phyloP scores from a whole-genome alignment of 2,329 filamentous ascomycete species.

The Monosporascus sp. region DNA sequence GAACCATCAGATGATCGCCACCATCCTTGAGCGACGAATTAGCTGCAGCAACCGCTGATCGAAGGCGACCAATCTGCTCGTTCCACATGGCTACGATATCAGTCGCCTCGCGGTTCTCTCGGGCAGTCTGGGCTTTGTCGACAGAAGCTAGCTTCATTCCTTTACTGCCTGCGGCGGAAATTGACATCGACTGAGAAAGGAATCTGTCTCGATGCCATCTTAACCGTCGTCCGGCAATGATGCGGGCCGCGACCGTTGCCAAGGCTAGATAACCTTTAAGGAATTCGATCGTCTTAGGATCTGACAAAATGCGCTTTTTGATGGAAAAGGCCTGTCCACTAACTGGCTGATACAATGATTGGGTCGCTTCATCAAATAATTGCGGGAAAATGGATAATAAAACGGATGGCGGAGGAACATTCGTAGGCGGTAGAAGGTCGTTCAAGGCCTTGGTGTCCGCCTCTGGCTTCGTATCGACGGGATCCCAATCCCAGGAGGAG shows the following conservation, averaged over 20 bases:
- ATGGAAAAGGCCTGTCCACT: conserved; percentile 51
- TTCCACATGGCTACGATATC: conserved; percentile 75
- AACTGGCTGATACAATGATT: conserved; percentile 60
- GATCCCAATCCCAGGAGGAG: conserved; percentile 46
- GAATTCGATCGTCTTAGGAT: conserved; percentile 57
- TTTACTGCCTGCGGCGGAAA: conserved; percentile 69
- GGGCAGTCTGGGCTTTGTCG: conserved; percentile 74
- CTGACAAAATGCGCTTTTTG: conserved; percentile 59
- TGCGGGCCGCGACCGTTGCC: conserved; percentile 64
- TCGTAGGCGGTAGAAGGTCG: conserved; percentile 61
- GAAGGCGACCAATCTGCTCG: conserved; percentile 67
- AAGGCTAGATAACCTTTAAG: conserved; percentile 60
- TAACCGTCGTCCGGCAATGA: conserved; percentile 77
- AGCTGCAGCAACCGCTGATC: conserved; percentile 64
- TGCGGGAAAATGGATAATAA: conserved; percentile 72
- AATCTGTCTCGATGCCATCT: conserved; percentile 89
- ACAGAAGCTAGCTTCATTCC: conserved; percentile 90
- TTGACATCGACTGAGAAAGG: conserved; percentile 81
- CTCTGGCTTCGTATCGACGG: conserved; percentile 29
- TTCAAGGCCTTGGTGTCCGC: conserved; percentile 18
- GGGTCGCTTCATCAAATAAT: conserved; percentile 61
- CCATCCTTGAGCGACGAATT: conserved; percentile 40
- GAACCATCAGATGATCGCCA: conserved; percentile 46
- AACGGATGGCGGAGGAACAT: conserved; percentile 82
- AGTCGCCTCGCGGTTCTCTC: conserved; percentile 78